phyloP scores from a whole-genome alignment of 2,329 filamentous ascomycete species.

The Purpureocillium takamizusanense region DNA sequence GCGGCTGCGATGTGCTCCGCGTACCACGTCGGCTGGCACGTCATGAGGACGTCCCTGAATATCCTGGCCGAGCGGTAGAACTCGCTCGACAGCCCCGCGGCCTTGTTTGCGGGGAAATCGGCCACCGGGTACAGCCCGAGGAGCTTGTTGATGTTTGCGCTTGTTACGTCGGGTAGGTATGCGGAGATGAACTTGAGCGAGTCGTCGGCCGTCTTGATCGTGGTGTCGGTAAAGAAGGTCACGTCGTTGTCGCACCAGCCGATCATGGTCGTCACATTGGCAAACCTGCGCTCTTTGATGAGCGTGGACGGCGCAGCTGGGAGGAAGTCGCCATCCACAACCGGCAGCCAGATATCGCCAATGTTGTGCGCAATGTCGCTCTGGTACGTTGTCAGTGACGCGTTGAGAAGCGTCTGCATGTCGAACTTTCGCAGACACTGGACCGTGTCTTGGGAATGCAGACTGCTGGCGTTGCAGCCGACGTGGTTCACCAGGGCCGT shows the following conservation, averaged over 20 bases:
- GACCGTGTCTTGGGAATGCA: conserved; percentile 34
- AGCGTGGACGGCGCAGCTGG: conserved; percentile 37
- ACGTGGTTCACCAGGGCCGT: conserved; percentile 28
- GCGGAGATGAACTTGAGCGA: conserved; percentile 27
- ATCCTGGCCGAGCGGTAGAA: conserved; percentile 40
- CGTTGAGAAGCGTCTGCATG: conserved; percentile 31
- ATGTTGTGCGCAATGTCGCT: conserved; percentile 33
- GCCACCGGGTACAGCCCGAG: conserved; percentile 39
- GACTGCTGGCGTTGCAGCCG: conserved; percentile 29
- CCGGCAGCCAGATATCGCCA: conserved; percentile 42
- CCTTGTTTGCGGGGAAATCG: conserved; percentile 31
- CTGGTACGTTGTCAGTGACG: conserved; percentile 31
- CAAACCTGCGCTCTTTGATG: conserved; percentile 47
- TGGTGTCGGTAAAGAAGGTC: conserved; percentile 29
- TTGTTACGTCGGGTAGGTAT: conserved; percentile 27
- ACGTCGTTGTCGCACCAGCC: conserved; percentile 42
- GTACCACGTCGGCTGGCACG: conserved; percentile 35
- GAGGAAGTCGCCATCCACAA: conserved; percentile 32
- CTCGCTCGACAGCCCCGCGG: conserved; percentile 31
- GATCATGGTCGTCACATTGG: conserved; percentile 53
- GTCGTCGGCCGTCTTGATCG: conserved; percentile 28
- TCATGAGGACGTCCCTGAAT: conserved; percentile 42
- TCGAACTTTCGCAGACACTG: conserved; percentile 34
- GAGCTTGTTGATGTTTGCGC: conserved; percentile 25
- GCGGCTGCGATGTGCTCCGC: conserved; percentile 26